A percentile compares a stretch with the other conserved stretches of the same genome.
phyloP scores from a whole-genome alignment of 2,329 filamentous ascomycete genomes.

The Talaromyces sp. region DNA sequence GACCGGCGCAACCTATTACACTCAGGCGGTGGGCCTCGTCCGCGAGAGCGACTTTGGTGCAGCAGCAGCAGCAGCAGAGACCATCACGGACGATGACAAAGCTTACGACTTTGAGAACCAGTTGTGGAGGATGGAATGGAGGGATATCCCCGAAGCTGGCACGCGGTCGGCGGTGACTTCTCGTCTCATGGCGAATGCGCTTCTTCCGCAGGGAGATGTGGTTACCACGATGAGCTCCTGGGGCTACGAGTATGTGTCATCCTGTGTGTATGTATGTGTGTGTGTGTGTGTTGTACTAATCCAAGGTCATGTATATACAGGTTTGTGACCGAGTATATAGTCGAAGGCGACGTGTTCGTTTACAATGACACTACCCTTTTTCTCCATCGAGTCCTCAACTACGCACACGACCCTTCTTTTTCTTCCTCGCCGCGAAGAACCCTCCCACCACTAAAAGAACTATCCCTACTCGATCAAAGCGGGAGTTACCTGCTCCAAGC shows the following conservation, averaged over 20 bases:
- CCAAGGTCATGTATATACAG: slow-evolving; percentile 35
- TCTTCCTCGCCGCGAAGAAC: slow-evolving; percentile 25
- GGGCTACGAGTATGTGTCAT: slow-evolving; percentile 48
- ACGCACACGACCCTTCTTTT: slow-evolving; percentile 30
- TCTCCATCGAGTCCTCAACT: slow-evolving; percentile 51
- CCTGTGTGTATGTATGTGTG: background rate
- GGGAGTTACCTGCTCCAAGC: slow-evolving; percentile 57
- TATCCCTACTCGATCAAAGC: slow-evolving; percentile 52
- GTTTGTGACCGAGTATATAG: slow-evolving; percentile 54
- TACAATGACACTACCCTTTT: slow-evolving; percentile 55
- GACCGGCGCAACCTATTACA: slow-evolving; percentile 51
- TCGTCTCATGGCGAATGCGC: slow-evolving; percentile 47
- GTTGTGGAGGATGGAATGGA: slow-evolving; percentile 44
- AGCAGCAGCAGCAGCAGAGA: slow-evolving; percentile 20
- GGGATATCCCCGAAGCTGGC: slow-evolving; percentile 48
- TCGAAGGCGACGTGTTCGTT: slow-evolving; percentile 55
- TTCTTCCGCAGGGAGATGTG: slow-evolving; percentile 47
- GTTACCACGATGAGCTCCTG: slow-evolving; percentile 47
- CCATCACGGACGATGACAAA: background rate
- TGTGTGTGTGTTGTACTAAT: background rate
- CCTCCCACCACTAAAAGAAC: slow-evolving; percentile 41
- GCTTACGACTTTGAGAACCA: slow-evolving; percentile 33
- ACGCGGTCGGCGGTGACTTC: slow-evolving; percentile 51
- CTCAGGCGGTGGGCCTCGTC: slow-evolving; percentile 47
- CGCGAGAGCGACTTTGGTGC: slow-evolving; percentile 33